Evolutionary conservation across 805 yeast genomes (phyloP).

Genomic region (Yamadazyma sp.): DNA sequence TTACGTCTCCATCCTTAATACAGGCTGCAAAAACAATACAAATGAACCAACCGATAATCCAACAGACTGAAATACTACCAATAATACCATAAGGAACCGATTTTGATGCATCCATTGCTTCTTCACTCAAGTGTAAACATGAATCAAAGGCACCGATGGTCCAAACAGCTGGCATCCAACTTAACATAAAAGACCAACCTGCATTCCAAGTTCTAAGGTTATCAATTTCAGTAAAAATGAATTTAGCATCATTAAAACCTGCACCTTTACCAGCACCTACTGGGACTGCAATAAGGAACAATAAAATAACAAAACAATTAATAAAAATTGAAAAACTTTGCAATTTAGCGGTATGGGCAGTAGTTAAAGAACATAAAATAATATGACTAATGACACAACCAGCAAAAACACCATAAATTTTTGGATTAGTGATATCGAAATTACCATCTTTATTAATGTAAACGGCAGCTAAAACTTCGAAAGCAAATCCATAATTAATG

Average conservation of each 20-base stretch:
- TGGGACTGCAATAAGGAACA: conserved; percentile 64
- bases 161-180: conserved; percentile 71
- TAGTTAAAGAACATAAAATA: conserved; percentile 52
- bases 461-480: conserved; percentile 57
- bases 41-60: conserved; percentile 56
- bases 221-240: conserved; percentile 53
- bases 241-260: conserved; percentile 25
- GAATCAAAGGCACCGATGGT: conserved; percentile 73
- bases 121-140: conserved; percentile 71
- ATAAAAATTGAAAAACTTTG: conserved; percentile 58
- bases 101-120: conserved; percentile 57
- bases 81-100: conserved; percentile 67
- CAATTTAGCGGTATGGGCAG: conserved; percentile 52
- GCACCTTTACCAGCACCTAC: conserved; percentile 44
- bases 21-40: conserved; percentile 54
- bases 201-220: conserved; percentile 49
- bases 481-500: conserved; percentile 66
- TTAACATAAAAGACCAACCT: conserved; percentile 45
- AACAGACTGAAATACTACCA: conserved; percentile 56
- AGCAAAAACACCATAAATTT: conserved; percentile 61
- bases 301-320: conserved; percentile 49
- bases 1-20: conserved; percentile 45
- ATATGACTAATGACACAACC: conserved; percentile 57
- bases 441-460: conserved; percentile 51
- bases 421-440: conserved; percentile 52